Evolutionary conservation across 2,329 filamentous ascomycete genomes (phyloP).

Genomic region (Sclerotinia spermophila): DNA sequence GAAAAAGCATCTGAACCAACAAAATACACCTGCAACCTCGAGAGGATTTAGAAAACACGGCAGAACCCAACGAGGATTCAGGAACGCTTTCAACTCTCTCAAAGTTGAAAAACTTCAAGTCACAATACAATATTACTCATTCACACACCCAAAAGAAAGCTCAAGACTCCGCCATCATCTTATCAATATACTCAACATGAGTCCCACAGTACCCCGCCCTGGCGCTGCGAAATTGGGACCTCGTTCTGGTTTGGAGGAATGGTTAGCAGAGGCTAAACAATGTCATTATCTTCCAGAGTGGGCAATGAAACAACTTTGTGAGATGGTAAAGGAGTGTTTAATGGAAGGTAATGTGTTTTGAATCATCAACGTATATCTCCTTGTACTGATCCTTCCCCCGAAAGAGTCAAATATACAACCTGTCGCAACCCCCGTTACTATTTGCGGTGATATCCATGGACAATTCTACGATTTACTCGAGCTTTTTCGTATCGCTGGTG

Average conservation of each 20-base stretch:
- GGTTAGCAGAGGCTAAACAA: constrained; percentile 93
- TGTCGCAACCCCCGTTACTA: constrained; percentile 92
- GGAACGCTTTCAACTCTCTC: background rate
- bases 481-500: constrained; percentile 92
- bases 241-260: constrained; percentile 87
- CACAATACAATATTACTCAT: background rate
- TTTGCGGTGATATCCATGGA: constrained; percentile 97
- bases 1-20: background rate
- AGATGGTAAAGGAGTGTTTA: constrained; percentile 97
- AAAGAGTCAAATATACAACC: constrained; percentile 97
- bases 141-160: background rate
- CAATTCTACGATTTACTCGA: constrained; percentile 98
- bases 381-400: constrained; percentile 25
- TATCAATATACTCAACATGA: constrained; percentile 15
- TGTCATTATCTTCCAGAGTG: constrained; percentile 95
- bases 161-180: background rate
- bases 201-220: constrained; percentile 61
- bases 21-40: background rate
- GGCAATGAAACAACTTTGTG: constrained; percentile 98
- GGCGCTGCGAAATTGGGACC: constrained; percentile 82
- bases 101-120: background rate
- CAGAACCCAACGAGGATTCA: constrained; percentile 1
- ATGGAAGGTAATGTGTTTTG: constrained; percentile 77
- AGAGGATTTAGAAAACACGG: background rate
- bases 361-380: background rate